Base-by-base conservation (phyloP, 768 basidiomycete species). In the Arthromyces matolae region DNA sequence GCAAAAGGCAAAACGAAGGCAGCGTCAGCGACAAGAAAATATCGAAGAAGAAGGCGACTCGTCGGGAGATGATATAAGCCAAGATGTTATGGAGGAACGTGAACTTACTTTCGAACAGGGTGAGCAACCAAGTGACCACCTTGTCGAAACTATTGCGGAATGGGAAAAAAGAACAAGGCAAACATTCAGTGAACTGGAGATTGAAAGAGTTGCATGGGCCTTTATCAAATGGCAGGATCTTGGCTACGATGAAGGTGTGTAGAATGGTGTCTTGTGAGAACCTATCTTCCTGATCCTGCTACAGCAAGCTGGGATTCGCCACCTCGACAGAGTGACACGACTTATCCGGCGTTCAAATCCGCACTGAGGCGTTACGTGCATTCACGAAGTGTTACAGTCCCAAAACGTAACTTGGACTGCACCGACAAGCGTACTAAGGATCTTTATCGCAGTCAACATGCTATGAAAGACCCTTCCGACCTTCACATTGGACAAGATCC, bases 191-290 rank as follows among this genome's bases (percentile, higher is more conserved):
- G 58, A 66, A 24, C 66, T 78, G 4, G 74, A 86, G 56, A 76
- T 83, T 23, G 70, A 79, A 31, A 65, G 77, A 41, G 80, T 95
- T 27, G 73, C 82, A 16, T 93, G 89, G 85, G 81, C 78, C 10
- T 93, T 93, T 62, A 73, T 92, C 55, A 99, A 98, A 64, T 98
- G 95, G 95, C 75, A 82, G 35, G 93, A 93, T 52, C 72, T 97
- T 22, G 83, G 87, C n/a, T 96, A 98, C 52, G 88, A 95, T 18
- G 87, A 93, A 73, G 84, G 94, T 90, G 48, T 37, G 47, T 22
- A 8, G n/a, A 29, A 20, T 18, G 9, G 10, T 31, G 28, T 38
- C 9, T 1, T n/a, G n/a, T 35, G 7, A 18, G 18, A 28, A 39
- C n/a, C 49, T 39, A 33, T 35, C 20, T 7, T 14, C 8, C 2